Evolutionary conservation across 495 filamentous ascomycete genomes (phyloP).

Genomic region (Amorphotheca resinae): DNA sequence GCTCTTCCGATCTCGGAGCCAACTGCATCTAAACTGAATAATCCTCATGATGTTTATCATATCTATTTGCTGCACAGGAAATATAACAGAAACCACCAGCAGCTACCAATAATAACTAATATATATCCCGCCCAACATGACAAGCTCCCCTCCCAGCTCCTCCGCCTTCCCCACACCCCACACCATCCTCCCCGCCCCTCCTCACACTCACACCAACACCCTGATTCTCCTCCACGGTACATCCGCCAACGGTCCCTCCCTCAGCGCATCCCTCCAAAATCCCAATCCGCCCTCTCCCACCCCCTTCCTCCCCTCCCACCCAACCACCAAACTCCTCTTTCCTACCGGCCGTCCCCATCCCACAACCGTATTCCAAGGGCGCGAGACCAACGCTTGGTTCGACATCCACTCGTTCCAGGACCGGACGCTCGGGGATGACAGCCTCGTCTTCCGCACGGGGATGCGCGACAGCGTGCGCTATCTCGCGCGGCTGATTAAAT

Average conservation of each 20-base stretch:
- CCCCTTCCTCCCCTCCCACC: not conserved
- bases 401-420: conserved; percentile 11
- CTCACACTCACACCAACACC: conserved; percentile 6
- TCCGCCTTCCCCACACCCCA: no score
- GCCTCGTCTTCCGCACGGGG: not conserved
- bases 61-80: no score
- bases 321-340: conserved; percentile 12
- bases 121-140: no score
- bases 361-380: conserved; percentile 6
- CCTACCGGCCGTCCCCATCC: conserved; percentile 6
- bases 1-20: no score
- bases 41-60: no score
- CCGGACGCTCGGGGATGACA: conserved; percentile 1
- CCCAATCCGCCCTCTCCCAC: not conserved
- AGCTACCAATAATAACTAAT: no score
- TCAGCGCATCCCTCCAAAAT: conserved; percentile 1
- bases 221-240: conserved; percentile 16
- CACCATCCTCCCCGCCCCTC: not conserved
- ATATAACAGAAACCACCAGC: no score
- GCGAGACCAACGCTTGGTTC: conserved; percentile 11
- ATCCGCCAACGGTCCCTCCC: conserved; percentile 2
- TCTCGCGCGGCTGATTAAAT: not conserved
- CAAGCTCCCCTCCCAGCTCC: no score
- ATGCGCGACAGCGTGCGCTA: not conserved
- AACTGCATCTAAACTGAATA: no score